Conservation (phyloP, 768 basidiomycete genomes). For the Russula dissimulans region DNA sequence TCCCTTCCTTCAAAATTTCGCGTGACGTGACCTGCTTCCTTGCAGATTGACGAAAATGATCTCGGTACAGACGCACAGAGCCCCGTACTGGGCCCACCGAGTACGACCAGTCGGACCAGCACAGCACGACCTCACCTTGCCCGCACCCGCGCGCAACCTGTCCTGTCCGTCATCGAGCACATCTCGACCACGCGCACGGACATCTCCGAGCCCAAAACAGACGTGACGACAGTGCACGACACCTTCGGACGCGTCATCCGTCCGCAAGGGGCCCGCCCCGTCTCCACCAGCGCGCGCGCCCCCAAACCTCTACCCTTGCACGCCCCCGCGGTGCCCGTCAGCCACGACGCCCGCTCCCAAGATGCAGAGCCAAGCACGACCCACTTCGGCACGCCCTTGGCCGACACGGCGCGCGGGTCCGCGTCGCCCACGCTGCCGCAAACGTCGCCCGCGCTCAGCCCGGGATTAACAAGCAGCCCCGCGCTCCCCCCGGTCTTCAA, state of each 20-base stretch:
- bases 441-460: slow-evolving; percentile 2
- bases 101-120: not conserved
- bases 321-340: not conserved
- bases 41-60: not conserved
- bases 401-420: not conserved
- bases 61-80: not conserved
- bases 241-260: slow-evolving; percentile 2
- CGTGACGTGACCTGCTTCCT: not conserved
- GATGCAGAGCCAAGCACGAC: not conserved
- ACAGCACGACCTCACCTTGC: not conserved
- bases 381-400: not conserved
- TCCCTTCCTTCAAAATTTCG: not conserved
- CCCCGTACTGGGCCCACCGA: not conserved
- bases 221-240: slow-evolving; percentile 5
- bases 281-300: not conserved
- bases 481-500: not conserved
- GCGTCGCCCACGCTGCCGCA: not conserved
- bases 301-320: not conserved
- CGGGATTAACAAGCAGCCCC: not conserved
- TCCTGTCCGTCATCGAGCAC: not conserved
- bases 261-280: not conserved
- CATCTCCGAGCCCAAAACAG: slow-evolving; percentile 6
- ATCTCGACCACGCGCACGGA: not conserved
- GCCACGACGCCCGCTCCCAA: not conserved
- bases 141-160: not conserved